These are phyloP conservation scores for Coelastrella sp. DNA, from an alignment of 139 green algal species.

Conservation along the genomic window DNA sequence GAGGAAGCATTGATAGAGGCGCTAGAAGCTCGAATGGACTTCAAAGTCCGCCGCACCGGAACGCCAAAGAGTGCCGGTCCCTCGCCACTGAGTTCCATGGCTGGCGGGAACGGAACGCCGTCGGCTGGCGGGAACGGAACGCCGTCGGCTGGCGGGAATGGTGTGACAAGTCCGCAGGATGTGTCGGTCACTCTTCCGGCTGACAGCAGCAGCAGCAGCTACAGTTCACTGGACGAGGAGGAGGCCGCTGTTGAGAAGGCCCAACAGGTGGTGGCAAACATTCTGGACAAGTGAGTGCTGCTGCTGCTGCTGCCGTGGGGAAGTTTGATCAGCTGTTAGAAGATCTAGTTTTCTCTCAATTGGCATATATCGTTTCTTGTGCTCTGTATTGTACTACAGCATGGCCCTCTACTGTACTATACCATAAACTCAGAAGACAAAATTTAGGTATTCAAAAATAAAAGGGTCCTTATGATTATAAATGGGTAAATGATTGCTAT, in stretches of 20 bases:
- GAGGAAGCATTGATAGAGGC: conserved; percentile 28
- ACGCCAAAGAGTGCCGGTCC: not conserved
- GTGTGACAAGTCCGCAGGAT: not conserved
- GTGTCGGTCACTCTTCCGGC: conserved; percentile 23
- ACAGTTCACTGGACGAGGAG: conserved; percentile 3
- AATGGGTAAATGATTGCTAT: no score
- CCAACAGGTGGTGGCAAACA: conserved; percentile 19
- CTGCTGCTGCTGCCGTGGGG: not conserved
- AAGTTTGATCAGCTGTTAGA: no score
- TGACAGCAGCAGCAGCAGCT: not conserved
- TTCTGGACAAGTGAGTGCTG: conserved; percentile 35
- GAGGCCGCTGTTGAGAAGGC: not conserved
- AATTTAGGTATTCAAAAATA: no score
- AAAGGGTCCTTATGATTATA: no score
- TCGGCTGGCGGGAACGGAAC: not conserved
- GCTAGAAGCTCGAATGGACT: conserved; percentile 26
- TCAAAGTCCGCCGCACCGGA: conserved; percentile 15
- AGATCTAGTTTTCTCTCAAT: no score
- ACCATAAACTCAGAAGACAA: no score
- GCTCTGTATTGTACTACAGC: not conserved
- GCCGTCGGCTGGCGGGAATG: not conserved
- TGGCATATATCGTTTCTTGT: not conserved
- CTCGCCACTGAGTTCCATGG: not conserved
- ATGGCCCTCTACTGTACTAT: no score
- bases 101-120: not conserved